Percentiles rank a stretch among this genome's conserved stretches.
Conservation (phyloP, 2,329 filamentous ascomycete genomes). For the Cercospora brassicicola region DNA sequence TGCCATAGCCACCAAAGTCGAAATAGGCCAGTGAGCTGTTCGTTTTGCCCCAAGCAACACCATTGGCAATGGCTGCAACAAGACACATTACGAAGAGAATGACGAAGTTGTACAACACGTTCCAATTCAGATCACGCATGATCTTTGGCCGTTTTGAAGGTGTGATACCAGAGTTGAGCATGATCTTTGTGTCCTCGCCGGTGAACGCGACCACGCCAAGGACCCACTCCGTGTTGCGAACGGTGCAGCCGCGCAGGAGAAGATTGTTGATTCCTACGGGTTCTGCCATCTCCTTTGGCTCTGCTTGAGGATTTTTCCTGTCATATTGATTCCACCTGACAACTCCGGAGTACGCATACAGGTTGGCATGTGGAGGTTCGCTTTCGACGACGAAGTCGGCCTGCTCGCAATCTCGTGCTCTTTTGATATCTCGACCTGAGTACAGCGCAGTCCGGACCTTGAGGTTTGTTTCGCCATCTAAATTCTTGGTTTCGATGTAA, state of each 20-base stretch:
- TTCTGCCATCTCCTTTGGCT: slow-evolving; percentile 78
- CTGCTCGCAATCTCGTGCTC: slow-evolving; percentile 88
- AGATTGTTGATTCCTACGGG: slow-evolving; percentile 94
- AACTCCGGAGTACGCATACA: slow-evolving; percentile 92
- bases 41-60: slow-evolving; percentile 72
- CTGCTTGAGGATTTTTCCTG: slow-evolving; percentile 60
- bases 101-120: slow-evolving; percentile 93
- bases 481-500: slow-evolving; percentile 96
- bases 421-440: slow-evolving; percentile 76
- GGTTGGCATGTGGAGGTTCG: slow-evolving; percentile 85
- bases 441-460: slow-evolving; percentile 91
- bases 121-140: slow-evolving; percentile 91
- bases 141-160: slow-evolving; percentile 91
- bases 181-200: slow-evolving; percentile 95
- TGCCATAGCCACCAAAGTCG: slow-evolving; percentile 73
- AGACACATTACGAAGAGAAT: slow-evolving; percentile 89
- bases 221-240: slow-evolving; percentile 95
- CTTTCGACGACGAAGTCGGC: slow-evolving; percentile 87
- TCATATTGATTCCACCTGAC: slow-evolving; percentile 81
- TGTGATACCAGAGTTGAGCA: slow-evolving; percentile 96
- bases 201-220: slow-evolving; percentile 92
- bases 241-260: slow-evolving; percentile 85
- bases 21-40: slow-evolving; percentile 78
- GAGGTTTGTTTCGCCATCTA: slow-evolving; percentile 96
- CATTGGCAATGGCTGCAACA: slow-evolving; percentile 79